Conservation (phyloP, 176 grass and related monocot genomes). For the Juncus inflexus region DNA sequence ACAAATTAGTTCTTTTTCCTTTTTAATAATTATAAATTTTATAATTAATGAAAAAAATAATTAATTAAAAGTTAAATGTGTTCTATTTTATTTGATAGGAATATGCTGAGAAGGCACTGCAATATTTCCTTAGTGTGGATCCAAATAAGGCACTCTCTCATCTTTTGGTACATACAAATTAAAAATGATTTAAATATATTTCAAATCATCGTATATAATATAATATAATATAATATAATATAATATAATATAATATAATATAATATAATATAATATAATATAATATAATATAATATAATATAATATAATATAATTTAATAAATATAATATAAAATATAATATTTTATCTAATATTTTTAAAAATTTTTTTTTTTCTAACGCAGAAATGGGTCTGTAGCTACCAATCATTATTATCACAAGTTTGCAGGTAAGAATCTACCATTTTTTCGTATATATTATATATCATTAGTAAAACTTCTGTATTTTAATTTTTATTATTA, state of each 20-base stretch:
- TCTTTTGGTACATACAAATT: constrained; percentile 53
- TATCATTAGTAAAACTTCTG: background rate
- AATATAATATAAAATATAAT: no score
- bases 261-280: no score
- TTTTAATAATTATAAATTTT: constrained; percentile 10
- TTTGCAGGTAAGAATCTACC: constrained; percentile 55
- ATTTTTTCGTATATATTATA: constrained; percentile 15
- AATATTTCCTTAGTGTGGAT: constrained; percentile 76
- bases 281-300: no score
- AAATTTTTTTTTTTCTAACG: constrained; percentile 27
- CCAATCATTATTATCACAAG: constrained; percentile 71
- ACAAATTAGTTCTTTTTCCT: constrained; percentile 20
- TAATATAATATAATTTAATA: no score
- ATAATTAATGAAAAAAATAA: background rate
- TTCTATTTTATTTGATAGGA: constrained; percentile 56
- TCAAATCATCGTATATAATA: constrained; percentile 1
- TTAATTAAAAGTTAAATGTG: background rate
- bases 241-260: no score
- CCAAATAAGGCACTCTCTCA: constrained; percentile 58
- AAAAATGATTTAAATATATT: background rate
- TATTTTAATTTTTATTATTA: background rate
- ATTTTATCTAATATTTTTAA: no score
- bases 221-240: no score
- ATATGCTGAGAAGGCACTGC: constrained; percentile 80
- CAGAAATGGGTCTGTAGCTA: constrained; percentile 83